Percentiles rank a stretch among this genome's conserved stretches.
phyloP scores from a whole-genome alignment of 1,284 basidiomycete species.

The Marasmius tenuissimus region DNA sequence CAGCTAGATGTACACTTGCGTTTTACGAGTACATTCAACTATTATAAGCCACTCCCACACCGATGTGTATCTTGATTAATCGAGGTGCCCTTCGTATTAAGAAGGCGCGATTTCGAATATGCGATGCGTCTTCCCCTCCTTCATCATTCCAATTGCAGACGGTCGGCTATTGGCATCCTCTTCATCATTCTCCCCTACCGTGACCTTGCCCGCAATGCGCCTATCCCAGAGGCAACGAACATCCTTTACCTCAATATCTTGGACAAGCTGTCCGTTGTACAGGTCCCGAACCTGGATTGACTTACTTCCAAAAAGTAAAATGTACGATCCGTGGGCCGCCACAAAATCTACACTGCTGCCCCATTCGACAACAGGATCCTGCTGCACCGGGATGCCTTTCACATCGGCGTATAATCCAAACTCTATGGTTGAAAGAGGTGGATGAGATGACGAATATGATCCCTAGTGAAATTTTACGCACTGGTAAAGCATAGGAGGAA shows the following conservation, averaged over 20 bases:
- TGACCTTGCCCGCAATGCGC: constrained; percentile 36
- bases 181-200: too few species aligned
- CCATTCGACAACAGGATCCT: constrained; percentile 75
- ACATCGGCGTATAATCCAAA: constrained; percentile 91
- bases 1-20: too few species aligned
- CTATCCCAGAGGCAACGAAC: constrained; percentile 75
- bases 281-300: constrained; percentile 94
- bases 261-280: constrained; percentile 68
- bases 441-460: neutral
- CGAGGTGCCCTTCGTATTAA: too few species aligned
- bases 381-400: constrained; percentile 72
- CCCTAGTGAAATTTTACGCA: constrained; percentile 31
- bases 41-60: too few species aligned
- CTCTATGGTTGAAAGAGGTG: constrained; percentile 45
- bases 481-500: constrained; percentile 94
- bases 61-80: too few species aligned
- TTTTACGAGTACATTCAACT: too few species aligned
- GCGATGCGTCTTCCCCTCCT: too few species aligned
- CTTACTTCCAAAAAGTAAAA: constrained; percentile 87
- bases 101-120: too few species aligned
- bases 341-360: constrained; percentile 78
- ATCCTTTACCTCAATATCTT: constrained; percentile 78
- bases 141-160: too few species aligned
- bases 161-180: too few species aligned
- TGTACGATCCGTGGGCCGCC: constrained; percentile 76